Evolutionary conservation across 495 filamentous ascomycete species (phyloP), one percentile per base, ranked within the genome.

Genomic region (Durotheca rogersii): DNA sequence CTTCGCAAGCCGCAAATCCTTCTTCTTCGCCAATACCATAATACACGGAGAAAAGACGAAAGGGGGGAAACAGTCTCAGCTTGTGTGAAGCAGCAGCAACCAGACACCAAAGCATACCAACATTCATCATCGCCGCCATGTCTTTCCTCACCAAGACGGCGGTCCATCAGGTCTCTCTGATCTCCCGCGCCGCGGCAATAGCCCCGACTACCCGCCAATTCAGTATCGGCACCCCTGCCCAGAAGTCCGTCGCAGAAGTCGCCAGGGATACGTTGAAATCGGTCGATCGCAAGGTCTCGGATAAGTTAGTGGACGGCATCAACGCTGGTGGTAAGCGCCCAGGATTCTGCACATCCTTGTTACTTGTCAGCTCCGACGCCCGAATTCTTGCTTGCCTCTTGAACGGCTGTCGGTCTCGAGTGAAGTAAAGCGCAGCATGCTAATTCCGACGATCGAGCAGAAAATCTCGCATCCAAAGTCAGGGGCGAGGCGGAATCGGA

Each of bases 281-380:
- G 0, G 75, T 77, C 12, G 75, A 81, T 60, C 68, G 75, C 33
- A 69, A 70, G 47, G 74, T 81, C 15, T 67, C 68, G 12, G 74
- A 80, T 52, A 81, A 80, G 70, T 41, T 80, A 1, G 76, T 81
- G 23, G 76, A 78, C 41, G 77, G 77, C 10, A 81, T 81, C 61
- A 70, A 80, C 48, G 64, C 68, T 46, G 69, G 72, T 31, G 49
- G 78, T 81, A 66, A 34, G 76, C 71, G 18, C 2, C 4, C 9
- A 9, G 4, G 23, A 4, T 27, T 9, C 6, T 29, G 17, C 10
- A 30, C 3, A 47, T 21, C 15, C 17, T 17, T 27, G 2, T 41
- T 20, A 9, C 9, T 27, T n/a, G n/a, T n/a, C n/a, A n/a, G n/a
- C n/a, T n/a, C n/a, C n/a, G n/a, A n/a, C n/a, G n/a, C n/a, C n/a